phyloP scores from a whole-genome alignment of 73 alveolate genomes.

The Paraurostyla sp. region DNA sequence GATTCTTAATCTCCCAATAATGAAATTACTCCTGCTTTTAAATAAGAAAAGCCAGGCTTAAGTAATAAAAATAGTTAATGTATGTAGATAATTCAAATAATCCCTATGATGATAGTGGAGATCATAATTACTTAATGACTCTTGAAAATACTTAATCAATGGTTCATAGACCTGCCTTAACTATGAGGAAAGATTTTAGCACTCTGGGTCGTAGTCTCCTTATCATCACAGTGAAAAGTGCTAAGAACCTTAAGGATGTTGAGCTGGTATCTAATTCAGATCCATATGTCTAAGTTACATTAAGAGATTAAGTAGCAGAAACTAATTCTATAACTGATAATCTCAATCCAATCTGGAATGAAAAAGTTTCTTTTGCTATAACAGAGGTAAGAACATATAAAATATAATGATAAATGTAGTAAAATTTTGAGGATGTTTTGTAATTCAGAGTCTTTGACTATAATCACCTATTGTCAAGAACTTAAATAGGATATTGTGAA shows the following conservation, averaged over 20 bases:
- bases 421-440: neutral
- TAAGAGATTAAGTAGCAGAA: neutral
- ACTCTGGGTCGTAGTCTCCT: neutral
- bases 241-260: neutral
- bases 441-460: neutral
- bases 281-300: neutral
- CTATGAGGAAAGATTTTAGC: no score
- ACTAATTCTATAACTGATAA: neutral
- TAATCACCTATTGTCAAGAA: neutral
- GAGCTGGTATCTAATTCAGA: neutral
- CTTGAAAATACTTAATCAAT: no score
- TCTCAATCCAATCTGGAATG: slow-evolving; percentile 27
- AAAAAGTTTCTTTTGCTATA: neutral
- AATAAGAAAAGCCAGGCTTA: no score
- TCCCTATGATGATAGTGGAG: no score
- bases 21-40: no score
- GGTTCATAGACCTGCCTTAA: no score
- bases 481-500: neutral
- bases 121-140: no score
- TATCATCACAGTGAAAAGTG: neutral
- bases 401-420: neutral
- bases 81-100: no score
- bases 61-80: no score
- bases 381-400: neutral
- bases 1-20: no score